Evolutionary conservation across 179 eudicot genomes (phyloP).

Genomic region (Patellifolia procumbens): DNA sequence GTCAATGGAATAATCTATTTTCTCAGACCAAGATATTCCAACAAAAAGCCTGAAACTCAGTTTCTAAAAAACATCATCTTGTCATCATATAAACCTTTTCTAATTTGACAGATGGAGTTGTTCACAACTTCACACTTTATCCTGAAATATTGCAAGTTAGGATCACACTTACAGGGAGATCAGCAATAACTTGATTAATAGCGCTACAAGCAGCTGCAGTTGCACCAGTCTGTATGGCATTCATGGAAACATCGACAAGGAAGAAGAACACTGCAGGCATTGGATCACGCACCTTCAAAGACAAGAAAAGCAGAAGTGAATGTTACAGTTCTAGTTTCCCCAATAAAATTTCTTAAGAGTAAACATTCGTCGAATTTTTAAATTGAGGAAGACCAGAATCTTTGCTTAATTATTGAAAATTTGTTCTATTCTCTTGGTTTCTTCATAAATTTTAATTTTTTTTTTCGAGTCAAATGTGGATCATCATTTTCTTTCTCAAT

Average conservation of each 20-base stretch:
- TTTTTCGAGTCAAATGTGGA: too few relatives aligned
- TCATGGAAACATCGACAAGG: slow-evolving; percentile 87
- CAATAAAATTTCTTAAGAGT: too few relatives aligned
- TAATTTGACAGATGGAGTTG: neutral
- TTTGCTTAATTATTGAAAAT: too few relatives aligned
- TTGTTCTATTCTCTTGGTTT: too few relatives aligned
- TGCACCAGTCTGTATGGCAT: slow-evolving; percentile 93
- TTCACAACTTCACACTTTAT: neutral
- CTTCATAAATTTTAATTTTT: too few relatives aligned
- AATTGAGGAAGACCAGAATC: too few relatives aligned
- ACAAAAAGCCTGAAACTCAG: neutral
- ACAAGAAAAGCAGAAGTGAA: slow-evolving; percentile 15
- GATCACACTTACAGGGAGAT: slow-evolving; percentile 81
- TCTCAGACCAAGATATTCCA: neutral
- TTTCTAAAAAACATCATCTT: neutral
- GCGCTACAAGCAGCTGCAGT: slow-evolving; percentile 97
- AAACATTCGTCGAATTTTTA: too few relatives aligned
- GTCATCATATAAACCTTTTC: neutral
- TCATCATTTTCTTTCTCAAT: too few relatives aligned
- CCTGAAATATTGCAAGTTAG: neutral
- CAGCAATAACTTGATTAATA: slow-evolving; percentile 83
- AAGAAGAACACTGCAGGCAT: slow-evolving; percentile 97
- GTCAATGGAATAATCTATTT: neutral
- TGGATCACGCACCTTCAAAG: slow-evolving; percentile 81
- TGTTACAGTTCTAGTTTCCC: neutral